phyloP scores from a whole-genome alignment of 1,139 yeast species.

The Geotrichum reessii region DNA sequence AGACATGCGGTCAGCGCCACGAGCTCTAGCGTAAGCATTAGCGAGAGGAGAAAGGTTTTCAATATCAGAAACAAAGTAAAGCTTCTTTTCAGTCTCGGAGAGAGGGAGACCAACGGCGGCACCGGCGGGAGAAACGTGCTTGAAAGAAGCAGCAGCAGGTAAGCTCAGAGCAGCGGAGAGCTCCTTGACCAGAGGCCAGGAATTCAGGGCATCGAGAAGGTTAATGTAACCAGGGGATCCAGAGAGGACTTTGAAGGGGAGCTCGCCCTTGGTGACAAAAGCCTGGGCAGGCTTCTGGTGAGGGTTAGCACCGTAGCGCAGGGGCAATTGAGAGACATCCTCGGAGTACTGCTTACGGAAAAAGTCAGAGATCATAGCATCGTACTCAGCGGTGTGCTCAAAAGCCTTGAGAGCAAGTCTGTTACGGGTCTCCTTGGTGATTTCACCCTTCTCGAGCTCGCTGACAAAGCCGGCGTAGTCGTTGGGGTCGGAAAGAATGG shows the following conservation, averaged over 20 bases:
- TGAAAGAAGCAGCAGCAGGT: conserved; percentile 98
- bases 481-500: conserved; percentile 86
- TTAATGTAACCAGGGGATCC: conserved; percentile 98
- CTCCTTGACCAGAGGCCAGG: conserved; percentile 98
- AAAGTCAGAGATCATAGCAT: conserved; percentile 89
- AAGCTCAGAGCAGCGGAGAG: conserved; percentile 86
- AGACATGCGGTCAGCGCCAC: conserved; percentile 99
- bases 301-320: conserved; percentile 98
- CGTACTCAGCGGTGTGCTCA: conserved; percentile 97
- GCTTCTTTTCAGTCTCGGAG: conserved; percentile 83
- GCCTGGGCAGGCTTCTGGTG: conserved; percentile 99
- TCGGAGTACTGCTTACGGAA: conserved; percentile 96
- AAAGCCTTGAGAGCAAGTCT: conserved; percentile 90
- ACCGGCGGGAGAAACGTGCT: conserved; percentile 99
- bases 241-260: conserved; percentile 87
- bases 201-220: conserved; percentile 89
- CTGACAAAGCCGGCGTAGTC: conserved; percentile 84
- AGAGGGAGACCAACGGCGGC: conserved; percentile 95
- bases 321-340: conserved; percentile 79
- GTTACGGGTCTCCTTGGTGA: conserved; percentile 70
- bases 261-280: conserved; percentile 72
- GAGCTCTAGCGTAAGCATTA: conserved; percentile 96
- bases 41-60: conserved; percentile 95
- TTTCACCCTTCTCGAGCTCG: conserved; percentile 61
- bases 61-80: conserved; percentile 90